Conservation (phyloP, 495 filamentous ascomycete genomes). For the Daldinia childiae region DNA sequence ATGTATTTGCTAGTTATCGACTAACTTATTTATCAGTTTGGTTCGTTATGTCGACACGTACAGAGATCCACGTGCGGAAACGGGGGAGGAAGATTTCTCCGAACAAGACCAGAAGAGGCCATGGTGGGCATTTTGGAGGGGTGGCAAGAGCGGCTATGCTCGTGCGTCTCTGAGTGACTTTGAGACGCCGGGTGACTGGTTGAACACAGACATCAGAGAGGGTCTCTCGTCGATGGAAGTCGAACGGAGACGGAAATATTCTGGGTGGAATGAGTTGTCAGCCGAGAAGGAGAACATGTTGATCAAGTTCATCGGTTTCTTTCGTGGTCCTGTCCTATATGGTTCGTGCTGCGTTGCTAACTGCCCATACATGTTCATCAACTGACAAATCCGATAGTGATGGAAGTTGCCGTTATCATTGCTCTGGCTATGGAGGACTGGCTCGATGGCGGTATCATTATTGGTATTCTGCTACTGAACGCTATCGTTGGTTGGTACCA, state of each 20-base stretch:
- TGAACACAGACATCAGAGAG: constrained; percentile 72
- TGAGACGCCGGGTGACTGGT: constrained; percentile 67
- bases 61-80: constrained; percentile 66
- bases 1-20: not conserved
- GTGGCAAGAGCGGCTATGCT: constrained; percentile 49
- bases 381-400: constrained; percentile 63
- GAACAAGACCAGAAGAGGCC: constrained; percentile 55
- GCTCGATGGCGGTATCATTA: constrained; percentile 84
- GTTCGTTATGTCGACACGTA: constrained; percentile 75
- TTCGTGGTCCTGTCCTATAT: constrained; percentile 83
- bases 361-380: not conserved
- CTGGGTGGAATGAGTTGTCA: constrained; percentile 77
- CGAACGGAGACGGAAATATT: constrained; percentile 70
- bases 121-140: constrained; percentile 67
- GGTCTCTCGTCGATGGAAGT: constrained; percentile 70
- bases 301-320: constrained; percentile 79
- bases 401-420: constrained; percentile 82
- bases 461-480: constrained; percentile 80
- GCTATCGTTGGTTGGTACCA: constrained; percentile 84
- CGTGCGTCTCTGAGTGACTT: constrained; percentile 52
- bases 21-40: constrained; percentile 45
- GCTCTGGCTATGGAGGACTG: constrained; percentile 82
- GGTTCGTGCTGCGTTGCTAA: constrained; percentile 61
- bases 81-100: constrained; percentile 62
- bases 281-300: constrained; percentile 83